Percentiles rank a stretch among this genome's conserved stretches.
These are phyloP conservation scores for Dipodascopsis uninucleata DNA, from an alignment of 805 yeast genomes.

Conservation along the genomic window DNA sequence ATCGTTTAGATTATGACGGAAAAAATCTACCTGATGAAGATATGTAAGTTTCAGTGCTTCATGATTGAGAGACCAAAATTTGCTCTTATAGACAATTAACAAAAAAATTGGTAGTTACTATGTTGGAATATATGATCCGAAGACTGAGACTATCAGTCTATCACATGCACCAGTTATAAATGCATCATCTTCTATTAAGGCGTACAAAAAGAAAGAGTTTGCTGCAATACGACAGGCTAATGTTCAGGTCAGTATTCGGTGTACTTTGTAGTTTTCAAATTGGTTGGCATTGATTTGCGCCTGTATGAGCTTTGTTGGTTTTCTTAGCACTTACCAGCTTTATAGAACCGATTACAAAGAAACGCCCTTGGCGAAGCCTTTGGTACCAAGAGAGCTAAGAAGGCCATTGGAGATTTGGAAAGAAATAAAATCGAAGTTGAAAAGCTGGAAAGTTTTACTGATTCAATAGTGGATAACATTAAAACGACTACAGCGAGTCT, in stretches of 20 bases:
- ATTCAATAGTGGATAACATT: conserved; percentile 79
- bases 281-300: too few relatives aligned
- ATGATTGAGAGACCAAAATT: too few relatives aligned
- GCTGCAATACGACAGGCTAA: conserved; percentile 60
- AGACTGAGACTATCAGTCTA: conserved; percentile 59
- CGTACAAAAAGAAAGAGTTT: conserved; percentile 53
- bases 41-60: conserved; percentile 22
- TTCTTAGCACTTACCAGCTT: background rate
- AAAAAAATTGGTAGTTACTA: conserved; percentile 51
- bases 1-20: conserved; percentile 71
- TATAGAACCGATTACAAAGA: conserved; percentile 54
- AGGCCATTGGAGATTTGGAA: conserved; percentile 75
- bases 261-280: background rate
- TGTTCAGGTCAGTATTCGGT: conserved; percentile 35
- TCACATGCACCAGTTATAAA: conserved; percentile 61
- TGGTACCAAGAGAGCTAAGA: conserved; percentile 95
- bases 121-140: conserved; percentile 73
- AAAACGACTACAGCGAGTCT: conserved; percentile 63
- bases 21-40: conserved; percentile 38
- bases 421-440: conserved; percentile 85
- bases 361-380: conserved; percentile 90
- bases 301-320: background rate
- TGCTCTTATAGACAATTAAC: too few relatives aligned
- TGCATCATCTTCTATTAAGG: conserved; percentile 59
- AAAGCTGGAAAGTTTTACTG: conserved; percentile 65